A percentile compares a stretch with the other conserved stretches of the same genome.
Evolutionary conservation across 768 basidiomycete genomes (phyloP).

Genomic region (Psilocybe cyanescens): DNA sequence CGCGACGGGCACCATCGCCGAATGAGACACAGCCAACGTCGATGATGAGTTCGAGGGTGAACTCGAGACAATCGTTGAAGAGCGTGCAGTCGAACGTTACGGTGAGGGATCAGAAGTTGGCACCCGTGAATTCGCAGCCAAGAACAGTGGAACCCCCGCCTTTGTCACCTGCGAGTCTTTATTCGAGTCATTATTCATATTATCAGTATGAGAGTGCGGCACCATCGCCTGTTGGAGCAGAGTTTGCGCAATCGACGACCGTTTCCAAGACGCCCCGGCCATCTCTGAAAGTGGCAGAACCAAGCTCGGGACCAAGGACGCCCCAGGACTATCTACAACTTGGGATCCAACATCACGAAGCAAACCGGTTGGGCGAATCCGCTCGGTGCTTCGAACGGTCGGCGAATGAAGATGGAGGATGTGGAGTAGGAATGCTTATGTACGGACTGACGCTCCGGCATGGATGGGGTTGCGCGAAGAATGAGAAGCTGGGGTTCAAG

Average conservation of each 20-base stretch:
- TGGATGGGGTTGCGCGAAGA: conserved; percentile 86
- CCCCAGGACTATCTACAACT: conserved; percentile 75
- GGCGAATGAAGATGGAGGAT: conserved; percentile 76
- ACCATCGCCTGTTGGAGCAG: conserved; percentile 46
- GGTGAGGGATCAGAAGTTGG: not conserved
- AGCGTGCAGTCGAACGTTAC: not conserved
- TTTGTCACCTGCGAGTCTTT: conserved; percentile 35
- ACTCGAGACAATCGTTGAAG: conserved; percentile 1
- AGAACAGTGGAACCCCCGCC: conserved; percentile 2
- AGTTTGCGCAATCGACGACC: conserved; percentile 1
- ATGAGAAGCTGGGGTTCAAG: conserved; percentile 78
- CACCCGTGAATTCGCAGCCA: conserved; percentile 5
- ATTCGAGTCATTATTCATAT: conserved; percentile 67
- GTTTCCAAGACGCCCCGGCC: conserved; percentile 21
- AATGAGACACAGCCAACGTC: conserved; percentile 10
- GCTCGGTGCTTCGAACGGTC: conserved; percentile 78
- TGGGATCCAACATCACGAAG: conserved; percentile 80
- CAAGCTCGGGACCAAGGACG: conserved; percentile 29
- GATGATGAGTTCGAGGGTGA: conserved; percentile 1
- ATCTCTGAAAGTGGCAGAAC: not conserved
- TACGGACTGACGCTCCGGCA: conserved; percentile 85
- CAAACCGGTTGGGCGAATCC: conserved; percentile 68
- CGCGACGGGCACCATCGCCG: conserved; percentile 40
- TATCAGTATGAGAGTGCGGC: conserved; percentile 56
- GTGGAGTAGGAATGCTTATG: conserved; percentile 91